phyloP scores from a whole-genome alignment of 2,329 filamentous ascomycete species.

The Aureobasidium uvarum region DNA sequence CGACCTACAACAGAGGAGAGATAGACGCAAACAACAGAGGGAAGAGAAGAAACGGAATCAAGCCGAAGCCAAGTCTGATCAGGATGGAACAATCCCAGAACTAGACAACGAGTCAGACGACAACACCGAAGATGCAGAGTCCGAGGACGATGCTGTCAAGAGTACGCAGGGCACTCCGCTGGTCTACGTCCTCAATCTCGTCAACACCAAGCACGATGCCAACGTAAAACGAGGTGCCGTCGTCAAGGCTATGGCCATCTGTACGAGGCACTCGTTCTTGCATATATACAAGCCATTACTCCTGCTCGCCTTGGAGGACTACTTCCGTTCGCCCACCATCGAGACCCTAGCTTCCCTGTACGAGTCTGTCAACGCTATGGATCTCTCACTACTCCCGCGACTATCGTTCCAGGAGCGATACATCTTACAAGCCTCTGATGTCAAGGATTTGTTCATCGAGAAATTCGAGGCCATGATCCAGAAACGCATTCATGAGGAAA shows the following conservation, averaged over 20 bases:
- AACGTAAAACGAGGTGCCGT: constrained; percentile 88
- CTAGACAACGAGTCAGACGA: constrained; percentile 55
- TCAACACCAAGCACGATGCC: constrained; percentile 97
- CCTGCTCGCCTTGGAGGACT: constrained; percentile 88
- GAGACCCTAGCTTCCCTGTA: constrained; percentile 88
- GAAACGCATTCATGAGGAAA: constrained; percentile 69
- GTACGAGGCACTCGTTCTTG: constrained; percentile 92
- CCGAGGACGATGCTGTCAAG: constrained; percentile 52
- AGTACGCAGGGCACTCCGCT: constrained; percentile 79
- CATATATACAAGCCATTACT: constrained; percentile 99
- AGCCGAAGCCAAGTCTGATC: constrained; percentile 50
- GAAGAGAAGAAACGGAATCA: constrained; percentile 39
- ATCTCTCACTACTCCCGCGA: constrained; percentile 86
- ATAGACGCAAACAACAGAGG: constrained; percentile 40
- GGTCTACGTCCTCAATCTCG: constrained; percentile 94
- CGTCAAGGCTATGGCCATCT: constrained; percentile 98
- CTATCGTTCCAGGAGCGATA: constrained; percentile 80
- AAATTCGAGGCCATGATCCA: constrained; percentile 96
- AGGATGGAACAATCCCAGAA: constrained; percentile 44
- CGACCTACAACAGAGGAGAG: constrained; percentile 52
- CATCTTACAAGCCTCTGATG: constrained; percentile 84
- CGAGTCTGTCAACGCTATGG: constrained; percentile 93
- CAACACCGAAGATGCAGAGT: constrained; percentile 47
- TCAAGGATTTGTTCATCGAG: constrained; percentile 94
- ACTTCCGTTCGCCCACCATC: constrained; percentile 86